A percentile compares a stretch with the other conserved stretches of the same genome.
Evolutionary conservation across 352 stramenopile genomes (phyloP).

Genomic region (Phytophthora pisi): DNA sequence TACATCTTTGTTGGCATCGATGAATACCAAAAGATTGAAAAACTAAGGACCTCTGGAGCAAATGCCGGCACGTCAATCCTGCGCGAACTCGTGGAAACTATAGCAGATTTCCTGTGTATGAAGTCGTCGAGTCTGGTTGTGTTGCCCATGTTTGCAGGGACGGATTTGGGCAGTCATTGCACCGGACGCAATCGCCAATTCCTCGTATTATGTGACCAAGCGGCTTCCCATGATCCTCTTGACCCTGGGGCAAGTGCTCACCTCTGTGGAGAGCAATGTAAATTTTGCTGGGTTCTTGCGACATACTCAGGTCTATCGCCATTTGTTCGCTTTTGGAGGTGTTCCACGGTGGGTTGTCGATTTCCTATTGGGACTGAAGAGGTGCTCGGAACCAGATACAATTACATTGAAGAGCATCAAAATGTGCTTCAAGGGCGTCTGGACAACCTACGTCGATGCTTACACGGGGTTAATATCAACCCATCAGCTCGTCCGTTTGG

Average conservation of each 20-base stretch:
- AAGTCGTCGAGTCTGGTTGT: not conserved
- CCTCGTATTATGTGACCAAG: not conserved
- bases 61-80: slow-evolving; percentile 7
- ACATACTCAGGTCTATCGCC: not conserved
- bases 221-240: not conserved
- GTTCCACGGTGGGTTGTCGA: slow-evolving; percentile 21
- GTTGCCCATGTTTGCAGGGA: not conserved
- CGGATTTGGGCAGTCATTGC: not conserved
- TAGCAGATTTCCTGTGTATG: not conserved
- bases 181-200: not conserved
- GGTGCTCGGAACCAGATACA: not conserved
- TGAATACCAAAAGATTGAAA: not conserved
- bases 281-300: slow-evolving; percentile 1
- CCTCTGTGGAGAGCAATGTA: slow-evolving; percentile 5
- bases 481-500: not conserved
- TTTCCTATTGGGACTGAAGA: slow-evolving; percentile 2
- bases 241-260: not conserved
- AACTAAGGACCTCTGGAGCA: slow-evolving; percentile 16
- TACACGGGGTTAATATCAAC: not conserved
- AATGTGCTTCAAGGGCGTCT: slow-evolving; percentile 11
- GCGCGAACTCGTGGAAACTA: not conserved
- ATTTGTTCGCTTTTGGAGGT: slow-evolving; percentile 18
- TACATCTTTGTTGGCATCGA: not conserved
- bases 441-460: not conserved
- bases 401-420: not conserved